Conservation (phyloP, 306 rosid species). For the Sophora flavescens region DNA sequence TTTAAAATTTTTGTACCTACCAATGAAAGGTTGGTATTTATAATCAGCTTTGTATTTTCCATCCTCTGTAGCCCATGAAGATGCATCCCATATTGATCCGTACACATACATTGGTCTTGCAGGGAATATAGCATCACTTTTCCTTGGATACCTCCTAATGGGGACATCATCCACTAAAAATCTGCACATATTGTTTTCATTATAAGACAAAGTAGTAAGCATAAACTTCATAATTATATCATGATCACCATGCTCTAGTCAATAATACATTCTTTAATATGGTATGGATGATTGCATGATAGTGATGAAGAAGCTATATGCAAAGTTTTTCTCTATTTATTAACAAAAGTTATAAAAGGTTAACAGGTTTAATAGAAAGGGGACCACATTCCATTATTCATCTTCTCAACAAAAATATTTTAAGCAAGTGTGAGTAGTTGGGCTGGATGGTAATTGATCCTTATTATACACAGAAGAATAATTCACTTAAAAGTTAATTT, state of each 20-base stretch:
- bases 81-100: conserved; percentile 98
- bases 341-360: neutral
- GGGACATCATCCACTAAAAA: conserved; percentile 92
- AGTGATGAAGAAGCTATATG: neutral
- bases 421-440: neutral
- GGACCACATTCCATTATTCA: conserved; percentile 29
- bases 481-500: too few relatives aligned
- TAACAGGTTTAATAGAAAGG: conserved; percentile 7
- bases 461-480: neutral
- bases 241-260: conserved; percentile 9
- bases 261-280: neutral
- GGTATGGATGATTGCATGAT: conserved; percentile 22
- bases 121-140: conserved; percentile 83
- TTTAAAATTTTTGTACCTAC: conserved; percentile 75
- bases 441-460: neutral
- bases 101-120: conserved; percentile 80
- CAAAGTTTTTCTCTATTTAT: conserved; percentile 6
- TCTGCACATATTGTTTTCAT: conserved; percentile 48
- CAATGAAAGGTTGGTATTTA: conserved; percentile 78
- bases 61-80: conserved; percentile 88
- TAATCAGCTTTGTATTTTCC: conserved; percentile 94
- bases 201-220: conserved; percentile 30
- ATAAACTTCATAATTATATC: neutral
- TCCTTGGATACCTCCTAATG: conserved; percentile 73
- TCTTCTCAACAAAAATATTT: conserved; percentile 21